Evolutionary conservation across 768 basidiomycete genomes (phyloP), one percentile per base, ranked within the genome.

Genomic region (Lactarius vividus): DNA sequence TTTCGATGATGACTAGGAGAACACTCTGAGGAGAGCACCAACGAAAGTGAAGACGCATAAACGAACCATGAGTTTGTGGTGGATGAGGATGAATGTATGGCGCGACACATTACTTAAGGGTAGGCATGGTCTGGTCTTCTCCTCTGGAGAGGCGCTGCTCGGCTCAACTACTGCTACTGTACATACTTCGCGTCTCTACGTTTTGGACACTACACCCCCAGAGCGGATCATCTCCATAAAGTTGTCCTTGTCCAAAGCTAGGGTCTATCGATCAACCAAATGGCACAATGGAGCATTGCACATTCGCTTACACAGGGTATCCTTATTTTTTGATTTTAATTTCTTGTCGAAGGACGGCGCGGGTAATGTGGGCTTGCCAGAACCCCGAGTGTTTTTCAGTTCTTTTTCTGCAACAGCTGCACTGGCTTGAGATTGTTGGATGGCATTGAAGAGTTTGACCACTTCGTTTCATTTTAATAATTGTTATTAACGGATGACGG

Each of bases 181-280:
- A 8, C n/a, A n/a, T n/a, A n/a, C n/a, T n/a, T n/a, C n/a, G 40
- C 26, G 26, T 37, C 15, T 7, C 65, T 78, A 91, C 59, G 78
- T 77, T 74, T 85, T 92, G 23, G 91, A 89, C 46, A 94, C 92
- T 44, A 92, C 77, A 5, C 88, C 88, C 53, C 92, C 92, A 49
- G 89, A 87, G 63, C 88, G 83, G 71, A 94, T 92, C 82, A 92
- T 87, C 70, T 91, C 85, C 73, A 94, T 85, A 75, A 94, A 94
- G 62, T 85, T 83, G 66, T 91, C 88, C 76, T 88, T 84, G 64
- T 84, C 87, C 23, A 91, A 73, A 64, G 79, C 89, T 88, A 71
- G 39, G 56, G 16, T 31, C 49, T 59, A n/a, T 1, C 15, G 49
- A 11, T 57, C 52, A 68, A 35, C 68, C 40, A 69, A 66, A 46